These are phyloP conservation scores for Neurospora terricola DNA, from an alignment of 495 filamentous ascomycete species.

Conservation along the genomic window DNA sequence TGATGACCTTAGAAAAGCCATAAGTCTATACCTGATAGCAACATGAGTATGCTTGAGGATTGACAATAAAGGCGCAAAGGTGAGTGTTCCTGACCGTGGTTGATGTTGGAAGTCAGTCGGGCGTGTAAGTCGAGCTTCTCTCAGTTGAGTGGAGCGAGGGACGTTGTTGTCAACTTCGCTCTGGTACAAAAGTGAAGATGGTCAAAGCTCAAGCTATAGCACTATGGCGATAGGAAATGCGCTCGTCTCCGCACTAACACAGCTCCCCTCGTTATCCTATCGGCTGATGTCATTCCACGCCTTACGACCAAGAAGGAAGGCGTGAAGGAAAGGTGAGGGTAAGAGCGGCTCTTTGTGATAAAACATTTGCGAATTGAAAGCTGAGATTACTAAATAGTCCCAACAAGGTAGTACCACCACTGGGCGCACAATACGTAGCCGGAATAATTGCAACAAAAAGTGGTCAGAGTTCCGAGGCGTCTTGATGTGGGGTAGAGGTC, in stretches of 20 bases:
- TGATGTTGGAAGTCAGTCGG: not conserved
- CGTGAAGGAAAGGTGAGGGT: not conserved
- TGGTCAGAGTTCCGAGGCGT: not conserved
- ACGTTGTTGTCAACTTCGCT: not conserved
- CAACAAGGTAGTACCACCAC: not conserved
- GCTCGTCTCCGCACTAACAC: not conserved
- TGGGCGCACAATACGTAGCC: not conserved
- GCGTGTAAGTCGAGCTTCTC: not conserved
- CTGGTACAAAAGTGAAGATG: not conserved
- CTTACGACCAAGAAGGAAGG: not conserved
- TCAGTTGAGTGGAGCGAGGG: not conserved
- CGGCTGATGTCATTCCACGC: not conserved
- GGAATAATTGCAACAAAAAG: not conserved
- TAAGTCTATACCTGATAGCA: not conserved
- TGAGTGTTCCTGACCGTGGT: not conserved
- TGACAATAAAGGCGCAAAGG: not conserved
- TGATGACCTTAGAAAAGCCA: not conserved
- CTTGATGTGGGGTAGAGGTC: constrained; percentile 22
- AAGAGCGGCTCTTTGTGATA: not conserved
- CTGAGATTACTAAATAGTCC: not conserved
- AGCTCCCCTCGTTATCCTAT: not conserved
- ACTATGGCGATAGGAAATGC: not conserved
- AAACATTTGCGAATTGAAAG: not conserved
- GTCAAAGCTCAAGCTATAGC: not conserved
- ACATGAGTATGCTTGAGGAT: not conserved